A percentile compares a stretch with the other conserved stretches of the same genome.
These are phyloP conservation scores for Paramecium bursaria DNA, from an alignment of 73 alveolate species.

Conservation along the genomic window DNA sequence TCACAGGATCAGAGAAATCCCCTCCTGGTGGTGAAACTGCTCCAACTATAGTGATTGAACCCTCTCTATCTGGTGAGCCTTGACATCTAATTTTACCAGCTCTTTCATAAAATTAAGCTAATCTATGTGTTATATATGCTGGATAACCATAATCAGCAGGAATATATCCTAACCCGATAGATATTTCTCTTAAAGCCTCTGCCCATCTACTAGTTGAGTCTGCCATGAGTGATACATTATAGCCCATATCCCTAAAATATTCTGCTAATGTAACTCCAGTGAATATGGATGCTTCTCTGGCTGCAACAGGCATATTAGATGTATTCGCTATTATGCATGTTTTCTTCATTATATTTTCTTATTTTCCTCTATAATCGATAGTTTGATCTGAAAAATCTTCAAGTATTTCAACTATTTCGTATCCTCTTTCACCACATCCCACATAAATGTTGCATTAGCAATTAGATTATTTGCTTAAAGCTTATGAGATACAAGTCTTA, in stretches of 20 bases:
- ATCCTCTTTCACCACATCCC: constrained; percentile 97
- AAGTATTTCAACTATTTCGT: constrained; percentile 92
- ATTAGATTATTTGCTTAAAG: constrained; percentile 92
- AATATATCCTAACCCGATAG: constrained; percentile 88
- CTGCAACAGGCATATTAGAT: constrained; percentile 76
- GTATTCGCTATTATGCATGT: constrained; percentile 96
- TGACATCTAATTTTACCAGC: constrained; percentile 95
- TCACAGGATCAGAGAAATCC: constrained; percentile 98
- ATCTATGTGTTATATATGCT: constrained; percentile 81
- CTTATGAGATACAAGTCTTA: constrained; percentile 93
- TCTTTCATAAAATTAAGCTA: constrained; percentile 96
- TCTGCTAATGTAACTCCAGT: constrained; percentile 98
- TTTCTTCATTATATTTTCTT: constrained; percentile 39
- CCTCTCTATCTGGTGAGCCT: constrained; percentile 96
- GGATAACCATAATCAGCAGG: constrained; percentile 90
- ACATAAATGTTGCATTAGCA: constrained; percentile 89
- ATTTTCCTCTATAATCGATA: background rate
- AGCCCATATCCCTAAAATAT: constrained; percentile 98
- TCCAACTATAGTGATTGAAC: constrained; percentile 83
- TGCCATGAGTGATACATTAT: constrained; percentile 87
- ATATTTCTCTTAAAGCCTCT: constrained; percentile 88
- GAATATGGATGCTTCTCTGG: constrained; percentile 59
- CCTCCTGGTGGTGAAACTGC: constrained; percentile 90
- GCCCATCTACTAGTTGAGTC: constrained; percentile 93
- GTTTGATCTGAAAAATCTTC: constrained; percentile 51